These are phyloP conservation scores for Cenchrus fungigraminus DNA, from an alignment of 176 grass and related monocot species.

Conservation along the genomic window DNA sequence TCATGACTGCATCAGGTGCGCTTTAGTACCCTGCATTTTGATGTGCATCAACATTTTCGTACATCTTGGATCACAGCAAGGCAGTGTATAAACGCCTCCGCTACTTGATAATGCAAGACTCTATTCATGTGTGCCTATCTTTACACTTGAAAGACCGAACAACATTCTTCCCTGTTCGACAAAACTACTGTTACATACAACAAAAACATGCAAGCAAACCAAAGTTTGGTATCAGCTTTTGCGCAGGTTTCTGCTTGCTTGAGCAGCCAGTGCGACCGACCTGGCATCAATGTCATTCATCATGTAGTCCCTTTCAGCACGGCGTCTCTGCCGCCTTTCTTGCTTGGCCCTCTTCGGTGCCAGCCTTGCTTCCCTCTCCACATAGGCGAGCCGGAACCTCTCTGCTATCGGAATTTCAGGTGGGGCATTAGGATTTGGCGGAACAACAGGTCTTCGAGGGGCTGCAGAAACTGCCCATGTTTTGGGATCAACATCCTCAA, in stretches of 20 bases:
- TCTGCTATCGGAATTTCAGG: conserved; percentile 69
- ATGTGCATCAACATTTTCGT: background rate
- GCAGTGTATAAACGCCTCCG: background rate
- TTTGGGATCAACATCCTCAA: conserved; percentile 81
- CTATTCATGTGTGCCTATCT: background rate
- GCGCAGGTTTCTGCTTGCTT: conserved; percentile 70
- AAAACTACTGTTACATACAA: conserved; percentile 21
- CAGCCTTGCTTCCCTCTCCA: conserved; percentile 77
- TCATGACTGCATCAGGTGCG: background rate
- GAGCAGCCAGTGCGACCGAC: conserved; percentile 71
- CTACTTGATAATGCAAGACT: conserved; percentile 27
- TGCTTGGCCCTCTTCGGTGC: conserved; percentile 86
- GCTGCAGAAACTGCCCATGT: conserved; percentile 71
- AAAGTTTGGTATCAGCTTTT: conserved; percentile 33
- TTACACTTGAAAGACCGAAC: background rate
- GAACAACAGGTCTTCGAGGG: conserved; percentile 32
- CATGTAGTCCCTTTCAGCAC: conserved; percentile 67
- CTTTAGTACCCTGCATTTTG: background rate
- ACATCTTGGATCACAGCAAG: too few relatives aligned
- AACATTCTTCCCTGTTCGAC: background rate
- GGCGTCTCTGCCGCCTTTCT: conserved; percentile 71
- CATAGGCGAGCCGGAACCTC: conserved; percentile 81
- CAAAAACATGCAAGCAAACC: background rate
- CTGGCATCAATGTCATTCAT: conserved; percentile 70
- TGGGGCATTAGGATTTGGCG: conserved; percentile 13